phyloP scores from a whole-genome alignment of 1,284 basidiomycete genomes.

The Peniophora sp. region DNA sequence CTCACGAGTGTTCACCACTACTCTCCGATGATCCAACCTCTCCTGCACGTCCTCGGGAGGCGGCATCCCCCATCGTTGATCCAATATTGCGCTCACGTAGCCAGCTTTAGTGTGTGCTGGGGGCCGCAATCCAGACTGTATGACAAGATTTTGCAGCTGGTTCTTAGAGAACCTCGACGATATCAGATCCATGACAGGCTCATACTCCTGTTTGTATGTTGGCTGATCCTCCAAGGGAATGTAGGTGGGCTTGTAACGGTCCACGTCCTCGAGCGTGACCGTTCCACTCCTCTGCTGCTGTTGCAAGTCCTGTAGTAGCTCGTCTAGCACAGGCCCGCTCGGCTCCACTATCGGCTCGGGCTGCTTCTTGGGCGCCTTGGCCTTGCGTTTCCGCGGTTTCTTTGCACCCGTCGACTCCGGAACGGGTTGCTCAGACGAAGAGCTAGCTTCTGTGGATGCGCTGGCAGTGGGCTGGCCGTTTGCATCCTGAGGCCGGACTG shows the following conservation, averaged over 20 bases:
- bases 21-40: conserved; percentile 42
- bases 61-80: conserved; percentile 61
- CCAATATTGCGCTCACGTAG: conserved; percentile 51
- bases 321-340: background rate
- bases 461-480: too few species aligned
- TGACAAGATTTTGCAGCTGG: conserved; percentile 50
- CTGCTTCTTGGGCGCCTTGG: background rate
- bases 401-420: background rate
- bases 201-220: conserved; percentile 47
- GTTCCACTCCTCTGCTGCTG: background rate
- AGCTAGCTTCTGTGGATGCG: too few species aligned
- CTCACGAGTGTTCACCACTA: conserved; percentile 42
- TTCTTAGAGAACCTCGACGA: conserved; percentile 55
- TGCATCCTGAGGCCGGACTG: too few species aligned
- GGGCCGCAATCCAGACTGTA: conserved; percentile 33
- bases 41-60: conserved; percentile 45
- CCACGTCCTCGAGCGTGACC: conserved; percentile 44
- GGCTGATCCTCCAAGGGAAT: conserved; percentile 29
- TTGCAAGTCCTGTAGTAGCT: background rate
- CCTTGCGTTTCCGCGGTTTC: background rate
- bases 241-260: conserved; percentile 35
- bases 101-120: conserved; percentile 32
- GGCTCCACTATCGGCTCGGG: background rate
- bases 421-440: too few species aligned
- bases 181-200: conserved; percentile 38